Percentiles rank a stretch among this genome's conserved stretches.
Evolutionary conservation across 2,329 filamentous ascomycete genomes (phyloP).

Genomic region (Parascedosporium putredinis): DNA sequence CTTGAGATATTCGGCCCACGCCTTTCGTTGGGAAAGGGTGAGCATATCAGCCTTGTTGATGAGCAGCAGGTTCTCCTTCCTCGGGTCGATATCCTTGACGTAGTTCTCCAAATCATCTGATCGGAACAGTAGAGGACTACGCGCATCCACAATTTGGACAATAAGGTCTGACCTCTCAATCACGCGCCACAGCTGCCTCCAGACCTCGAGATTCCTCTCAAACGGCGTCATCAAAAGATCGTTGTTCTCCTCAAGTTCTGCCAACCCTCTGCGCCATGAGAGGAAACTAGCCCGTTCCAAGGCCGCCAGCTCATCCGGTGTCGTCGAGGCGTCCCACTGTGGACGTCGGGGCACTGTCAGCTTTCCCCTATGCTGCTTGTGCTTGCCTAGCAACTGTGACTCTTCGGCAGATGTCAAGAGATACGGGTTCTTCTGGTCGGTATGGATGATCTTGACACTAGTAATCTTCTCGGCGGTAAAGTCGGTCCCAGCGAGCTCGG

Average conservation of each 20-base stretch:
- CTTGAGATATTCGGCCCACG: slow-evolving; percentile 82
- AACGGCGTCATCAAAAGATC: slow-evolving; percentile 97
- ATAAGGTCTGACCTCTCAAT: slow-evolving; percentile 93
- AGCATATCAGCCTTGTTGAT: slow-evolving; percentile 99
- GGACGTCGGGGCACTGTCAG: slow-evolving; percentile 86
- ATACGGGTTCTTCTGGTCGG: slow-evolving; percentile 91
- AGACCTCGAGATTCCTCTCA: slow-evolving; percentile 93
- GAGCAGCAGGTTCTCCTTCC: slow-evolving; percentile 82
- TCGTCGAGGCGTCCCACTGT: slow-evolving; percentile 78
- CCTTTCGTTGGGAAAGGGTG: slow-evolving; percentile 69
- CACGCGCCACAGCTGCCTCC: slow-evolving; percentile 95
- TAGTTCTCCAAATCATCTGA: slow-evolving; percentile 90
- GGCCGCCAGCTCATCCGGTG: slow-evolving; percentile 67
- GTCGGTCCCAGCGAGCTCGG: slow-evolving; percentile 93
- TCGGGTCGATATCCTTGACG: slow-evolving; percentile 80
- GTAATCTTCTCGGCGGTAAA: slow-evolving; percentile 99
- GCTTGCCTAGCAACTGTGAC: slow-evolving; percentile 65
- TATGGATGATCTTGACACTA: slow-evolving; percentile 97
- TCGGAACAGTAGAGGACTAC: slow-evolving; percentile 87
- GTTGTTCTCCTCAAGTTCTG: slow-evolving; percentile 86
- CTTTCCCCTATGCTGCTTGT: slow-evolving; percentile 65
- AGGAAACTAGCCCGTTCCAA: slow-evolving; percentile 73
- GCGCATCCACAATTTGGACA: slow-evolving; percentile 95
- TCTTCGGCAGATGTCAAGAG: slow-evolving; percentile 80
- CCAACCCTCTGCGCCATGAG: slow-evolving; percentile 80